Base-by-base conservation (phyloP, 108 stramenopile genomes). In the Nitzschia sp. region DNA sequence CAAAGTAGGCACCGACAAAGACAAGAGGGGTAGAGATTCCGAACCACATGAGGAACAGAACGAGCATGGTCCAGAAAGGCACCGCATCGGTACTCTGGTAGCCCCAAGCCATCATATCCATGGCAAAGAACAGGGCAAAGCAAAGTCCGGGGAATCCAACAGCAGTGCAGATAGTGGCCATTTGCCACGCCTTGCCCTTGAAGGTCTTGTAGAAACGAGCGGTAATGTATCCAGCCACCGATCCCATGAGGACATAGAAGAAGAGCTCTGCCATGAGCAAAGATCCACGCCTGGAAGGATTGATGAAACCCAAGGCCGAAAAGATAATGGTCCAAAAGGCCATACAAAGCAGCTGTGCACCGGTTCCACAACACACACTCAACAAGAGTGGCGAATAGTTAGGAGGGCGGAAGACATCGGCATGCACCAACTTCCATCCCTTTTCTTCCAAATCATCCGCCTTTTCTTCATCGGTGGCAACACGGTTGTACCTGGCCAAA, bases 381-480 rank as follows among this genome's bases (percentile, higher is more conserved):
- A 98, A 63, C 19, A 96, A 68, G 60, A 97, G 72, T n/a, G 96
- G 96, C 26, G 82, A 86, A 67, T 80, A 88, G 26, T 73, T 53
- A 17, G 97, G 97, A 11, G 96, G 93, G 39, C 97, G 89, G 67
- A 98, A 98, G 41, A 98, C 94, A 80, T 98, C 97, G 17, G 93
- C 96, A 71, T 97, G 96, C n/a, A 97, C 92, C 52, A 96, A 65
- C 70, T 97, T 97, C 99, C 99, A 99, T 48, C 99, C 99, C 56
- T 86, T 88, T 81, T 98, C 99, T 73, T 98, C 99, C 80, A 95
- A 69, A 51, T 93, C 93, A 61, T 95, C 95, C 7, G 91, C 93
- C 80, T 92, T 87, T 67, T 96, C 96, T 84, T 98, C 98, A 63
- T 96, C 97, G 14, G 92, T 84, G 6, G 92, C 82, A 17, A 96